Base-by-base conservation (phyloP, 306 rosid species). In the Pyrus pyrifolia region DNA sequence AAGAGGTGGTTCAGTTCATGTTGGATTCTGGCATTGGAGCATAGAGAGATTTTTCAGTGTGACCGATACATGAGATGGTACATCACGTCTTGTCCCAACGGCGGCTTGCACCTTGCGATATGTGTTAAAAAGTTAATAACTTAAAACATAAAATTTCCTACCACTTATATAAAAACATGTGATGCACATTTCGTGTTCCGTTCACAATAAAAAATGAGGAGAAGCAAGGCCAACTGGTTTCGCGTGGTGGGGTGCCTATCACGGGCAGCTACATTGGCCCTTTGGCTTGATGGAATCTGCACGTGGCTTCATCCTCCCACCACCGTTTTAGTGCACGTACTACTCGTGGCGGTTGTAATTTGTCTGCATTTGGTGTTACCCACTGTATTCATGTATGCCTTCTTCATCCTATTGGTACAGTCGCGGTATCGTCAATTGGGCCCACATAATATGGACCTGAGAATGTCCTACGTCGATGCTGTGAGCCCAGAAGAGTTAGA, bases 161-260 rank as follows among this genome's bases (percentile, higher is more conserved):
- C 6, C 0, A 33, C 0, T 33, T 5, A 33, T 33, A 33, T 33
- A 33, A 33, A 33, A 33, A 33, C 0, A 4, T 1, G 1, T 33
- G 6, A 5, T 33, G 1, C 5, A 33, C 0, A 0, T 0, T 5
- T 33, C 6, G 6, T 5, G 6, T 33, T 33, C 6, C 1, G 1
- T 0, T 33, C 35, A 5, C 1, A 33, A 33, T 33, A 33, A 33
- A 33, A 33, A 33, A 33, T 94, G 25, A 88, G 96, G 70, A 60
- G 96, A 2, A 94, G 97, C 87, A 94, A 90, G 81, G 91, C 97
- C 8, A 92, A 90, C 42, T 92, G 97, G 98, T 89, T 89, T 35
- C 82, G 95, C 0, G 85, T 89, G 14, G 82, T 85, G 55, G 83
- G 86, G 0, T 88, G 91, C 14, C 31, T 94, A 29, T 78, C 95